Percentiles rank a stretch among this genome's conserved stretches.
Evolutionary conservation across 73 alveolate genomes (phyloP).

Genomic region (Uronychia binucleata): DNA sequence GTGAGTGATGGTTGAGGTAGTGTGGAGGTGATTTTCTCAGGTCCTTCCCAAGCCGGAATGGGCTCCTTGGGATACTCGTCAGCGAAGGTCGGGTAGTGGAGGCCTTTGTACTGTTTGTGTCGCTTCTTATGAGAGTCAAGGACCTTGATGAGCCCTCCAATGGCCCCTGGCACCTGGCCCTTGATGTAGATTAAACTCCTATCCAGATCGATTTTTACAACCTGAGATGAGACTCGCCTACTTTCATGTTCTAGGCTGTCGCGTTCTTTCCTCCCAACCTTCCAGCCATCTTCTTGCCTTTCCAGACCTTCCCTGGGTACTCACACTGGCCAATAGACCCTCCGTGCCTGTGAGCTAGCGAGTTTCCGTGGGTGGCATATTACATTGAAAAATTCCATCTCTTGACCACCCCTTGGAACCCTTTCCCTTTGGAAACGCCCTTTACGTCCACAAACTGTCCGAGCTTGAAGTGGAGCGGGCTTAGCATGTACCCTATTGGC

Average conservation of each 20-base stretch:
- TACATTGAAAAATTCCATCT: slow-evolving; percentile 85
- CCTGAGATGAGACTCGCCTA: no score
- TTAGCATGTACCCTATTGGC: slow-evolving; percentile 85
- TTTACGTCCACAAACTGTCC: slow-evolving; percentile 79
- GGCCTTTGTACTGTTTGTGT: slow-evolving; percentile 48
- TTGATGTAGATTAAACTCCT: slow-evolving; percentile 69
- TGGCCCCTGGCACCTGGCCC: slow-evolving; percentile 89
- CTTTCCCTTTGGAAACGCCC: slow-evolving; percentile 84
- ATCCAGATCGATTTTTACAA: slow-evolving; percentile 79
- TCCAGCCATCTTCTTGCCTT: slow-evolving; percentile 93
- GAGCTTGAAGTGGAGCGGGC: slow-evolving; percentile 75
- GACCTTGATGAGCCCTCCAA: slow-evolving; percentile 67
- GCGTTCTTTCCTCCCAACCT: slow-evolving; percentile 69
- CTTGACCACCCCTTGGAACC: slow-evolving; percentile 77
- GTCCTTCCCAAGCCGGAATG: slow-evolving; percentile 41
- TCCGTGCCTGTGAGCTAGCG: slow-evolving; percentile 75
- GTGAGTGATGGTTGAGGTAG: no score
- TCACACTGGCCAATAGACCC: slow-evolving; percentile 87
- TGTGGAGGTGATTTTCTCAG: no score
- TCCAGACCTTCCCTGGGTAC: slow-evolving; percentile 87
- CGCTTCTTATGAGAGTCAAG: slow-evolving; percentile 67
- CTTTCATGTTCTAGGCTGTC: slow-evolving; percentile 30
- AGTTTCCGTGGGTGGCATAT: slow-evolving; percentile 84
- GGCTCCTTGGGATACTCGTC: slow-evolving; percentile 2
- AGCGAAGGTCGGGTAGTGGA: slow-evolving; percentile 63